Evolutionary conservation across 2,329 filamentous ascomycete genomes (phyloP), one percentile per base, ranked within the genome.

Genomic region (Botrytis fragariae): DNA sequence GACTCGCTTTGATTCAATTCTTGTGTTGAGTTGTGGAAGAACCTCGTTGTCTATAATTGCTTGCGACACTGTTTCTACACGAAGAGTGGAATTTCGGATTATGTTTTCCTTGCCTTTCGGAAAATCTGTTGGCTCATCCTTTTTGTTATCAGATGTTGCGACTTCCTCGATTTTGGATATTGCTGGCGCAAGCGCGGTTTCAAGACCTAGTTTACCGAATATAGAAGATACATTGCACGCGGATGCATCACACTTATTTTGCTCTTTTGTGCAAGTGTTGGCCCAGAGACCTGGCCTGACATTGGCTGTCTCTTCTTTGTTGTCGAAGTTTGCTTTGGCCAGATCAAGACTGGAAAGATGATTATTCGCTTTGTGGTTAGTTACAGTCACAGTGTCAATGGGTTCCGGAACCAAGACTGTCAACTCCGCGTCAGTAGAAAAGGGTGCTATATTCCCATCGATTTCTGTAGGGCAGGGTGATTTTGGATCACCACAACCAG

Each of bases 1-100:
- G 45, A 76, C 73, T 32, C 62, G 51, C 73, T 76, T 73, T 42
- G 48, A 25, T 22, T 32, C 22, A n/a, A 14, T 16, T 25, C 7
- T 42, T 18, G n/a, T 44, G n/a, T 22, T 69, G 25, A 51, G 18
- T 20, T 32, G n/a, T 18, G 65, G 65, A 32, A n/a, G 6, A 57
- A 42, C 20, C 12, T 69, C 65, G 22, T 16, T 20, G n/a, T 57
- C 65, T 42, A 59, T 42, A 32, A 32, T 42, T 42, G 42, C 65
- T 57, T 69, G 65, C 7, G 65, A 32, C 5, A 57, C 65, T 32
- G 35, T 57, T 59, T 69, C 65, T 42, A 32, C n/a, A 69, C 37
- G 48, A 57, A 69, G n/a, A 57, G n/a, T 12, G 18, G 10, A 3
- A 16, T 25, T 37, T 37, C 44, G 37, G 12, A 18, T 16, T 4